These are phyloP conservation scores for Aspergillus indologenus DNA, from an alignment of 495 filamentous ascomycete species.

Conservation along the genomic window DNA sequence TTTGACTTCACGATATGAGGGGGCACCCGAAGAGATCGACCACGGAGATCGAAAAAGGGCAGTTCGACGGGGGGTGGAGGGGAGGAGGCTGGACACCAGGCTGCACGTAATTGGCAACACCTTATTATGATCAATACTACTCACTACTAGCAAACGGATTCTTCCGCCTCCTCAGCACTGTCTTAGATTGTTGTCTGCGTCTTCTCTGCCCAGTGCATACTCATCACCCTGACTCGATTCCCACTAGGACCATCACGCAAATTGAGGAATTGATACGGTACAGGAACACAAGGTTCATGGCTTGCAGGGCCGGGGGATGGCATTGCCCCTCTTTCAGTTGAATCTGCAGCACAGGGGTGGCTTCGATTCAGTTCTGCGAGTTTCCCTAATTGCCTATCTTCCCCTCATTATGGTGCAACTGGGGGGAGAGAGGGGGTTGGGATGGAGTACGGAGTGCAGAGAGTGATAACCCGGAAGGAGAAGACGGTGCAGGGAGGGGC, in stretches of 20 bases:
- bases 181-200: not conserved
- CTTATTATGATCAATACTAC: too few species aligned
- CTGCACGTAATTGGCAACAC: too few species aligned
- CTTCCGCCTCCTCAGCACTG: too few species aligned
- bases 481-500: not conserved
- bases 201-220: too few species aligned
- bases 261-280: slow-evolving; percentile 7
- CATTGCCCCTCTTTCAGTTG: not conserved
- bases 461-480: not conserved
- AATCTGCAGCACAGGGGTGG: not conserved
- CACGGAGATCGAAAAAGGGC: not conserved
- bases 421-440: not conserved
- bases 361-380: not conserved
- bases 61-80: not conserved
- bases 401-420: not conserved
- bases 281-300: slow-evolving; percentile 18
- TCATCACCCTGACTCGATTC: not conserved
- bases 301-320: slow-evolving; percentile 11
- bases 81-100: too few species aligned
- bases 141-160: too few species aligned
- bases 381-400: not conserved
- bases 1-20: not conserved
- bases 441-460: not conserved
- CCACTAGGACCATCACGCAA: slow-evolving; percentile 3
- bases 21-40: not conserved